phyloP scores from a whole-genome alignment of 106 monocot species.

The Phalaenopsis aphrodite region DNA sequence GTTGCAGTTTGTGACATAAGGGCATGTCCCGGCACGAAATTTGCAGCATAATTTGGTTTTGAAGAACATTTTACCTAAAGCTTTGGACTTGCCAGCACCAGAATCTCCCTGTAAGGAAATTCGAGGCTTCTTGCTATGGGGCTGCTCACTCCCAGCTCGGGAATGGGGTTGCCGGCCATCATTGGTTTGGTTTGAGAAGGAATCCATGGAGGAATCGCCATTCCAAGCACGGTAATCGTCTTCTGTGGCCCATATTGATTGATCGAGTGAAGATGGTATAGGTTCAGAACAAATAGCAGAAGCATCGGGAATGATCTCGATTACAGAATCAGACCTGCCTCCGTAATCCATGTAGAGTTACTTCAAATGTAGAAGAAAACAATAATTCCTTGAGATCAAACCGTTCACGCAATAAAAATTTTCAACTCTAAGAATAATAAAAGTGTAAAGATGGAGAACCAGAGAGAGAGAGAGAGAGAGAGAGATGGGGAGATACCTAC shows the following conservation, averaged over 20 bases:
- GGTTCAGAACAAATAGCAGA: conserved; percentile 25
- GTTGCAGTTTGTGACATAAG: conserved; percentile 88
- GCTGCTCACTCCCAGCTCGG: conserved; percentile 58
- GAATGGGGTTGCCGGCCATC: conserved; percentile 28
- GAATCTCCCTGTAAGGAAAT: conserved; percentile 19
- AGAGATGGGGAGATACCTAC: too few relatives aligned
- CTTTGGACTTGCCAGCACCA: conserved; percentile 43
- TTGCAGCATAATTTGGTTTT: conserved; percentile 99
- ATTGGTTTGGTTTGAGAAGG: conserved; percentile 27
- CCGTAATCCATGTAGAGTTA: conserved; percentile 26
- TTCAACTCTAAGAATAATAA: too few relatives aligned
- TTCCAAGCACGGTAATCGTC: conserved; percentile 61
- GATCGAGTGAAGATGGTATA: conserved; percentile 22
- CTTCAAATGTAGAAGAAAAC: not conserved
- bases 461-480: too few relatives aligned
- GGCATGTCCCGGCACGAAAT: conserved; percentile 85
- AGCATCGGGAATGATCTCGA: conserved; percentile 59
- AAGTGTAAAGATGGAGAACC: too few relatives aligned
- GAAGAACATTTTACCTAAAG: conserved; percentile 94
- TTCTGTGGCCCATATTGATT: conserved; percentile 68
- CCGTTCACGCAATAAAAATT: too few relatives aligned
- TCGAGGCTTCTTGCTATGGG: conserved; percentile 57
- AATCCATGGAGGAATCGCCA: conserved; percentile 22
- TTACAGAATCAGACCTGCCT: conserved; percentile 35
- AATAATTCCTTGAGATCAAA: too few relatives aligned